Percentiles rank a stretch among this genome's conserved stretches.
Evolutionary conservation across 805 yeast species (phyloP).

Genomic region (Metschnikowia picachoensis): DNA sequence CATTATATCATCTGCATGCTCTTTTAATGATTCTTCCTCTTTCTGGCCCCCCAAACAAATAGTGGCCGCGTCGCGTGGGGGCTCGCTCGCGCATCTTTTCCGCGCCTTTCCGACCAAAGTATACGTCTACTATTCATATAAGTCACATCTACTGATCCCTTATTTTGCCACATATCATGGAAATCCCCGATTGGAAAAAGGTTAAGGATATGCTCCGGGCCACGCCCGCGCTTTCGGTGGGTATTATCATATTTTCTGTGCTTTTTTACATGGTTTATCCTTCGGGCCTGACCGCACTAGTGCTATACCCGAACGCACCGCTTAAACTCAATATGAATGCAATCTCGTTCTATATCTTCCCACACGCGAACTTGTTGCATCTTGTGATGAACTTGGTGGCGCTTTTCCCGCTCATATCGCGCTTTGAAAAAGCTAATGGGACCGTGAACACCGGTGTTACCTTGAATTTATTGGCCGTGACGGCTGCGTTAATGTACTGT

Average conservation of each 20-base stretch:
- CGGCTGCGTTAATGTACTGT: slow-evolving; percentile 64
- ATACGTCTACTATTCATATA: not conserved
- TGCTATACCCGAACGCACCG: slow-evolving; percentile 47
- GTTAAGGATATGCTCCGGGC: slow-evolving; percentile 5
- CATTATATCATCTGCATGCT: too few relatives aligned
- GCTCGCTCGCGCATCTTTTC: not conserved
- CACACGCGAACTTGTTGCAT: slow-evolving; percentile 61
- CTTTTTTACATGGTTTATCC: slow-evolving; percentile 38
- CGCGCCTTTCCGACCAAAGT: not conserved
- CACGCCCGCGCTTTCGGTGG: slow-evolving; percentile 59
- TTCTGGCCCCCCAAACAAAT: too few relatives aligned
- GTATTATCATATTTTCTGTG: slow-evolving; percentile 53
- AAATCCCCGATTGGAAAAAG: not conserved
- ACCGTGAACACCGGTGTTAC: slow-evolving; percentile 84
- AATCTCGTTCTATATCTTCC: slow-evolving; percentile 69
- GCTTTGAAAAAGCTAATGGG: slow-evolving; percentile 71
- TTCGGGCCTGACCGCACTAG: slow-evolving; percentile 11
- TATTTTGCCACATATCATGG: not conserved
- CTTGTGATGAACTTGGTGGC: slow-evolving; percentile 56
- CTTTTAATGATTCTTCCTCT: too few relatives aligned
- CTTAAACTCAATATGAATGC: slow-evolving; percentile 43
- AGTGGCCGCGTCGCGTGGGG: too few relatives aligned
- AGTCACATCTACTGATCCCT: not conserved
- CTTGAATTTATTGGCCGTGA: slow-evolving; percentile 64
- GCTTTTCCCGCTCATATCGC: slow-evolving; percentile 54